These are phyloP conservation scores for Blastobotrys terrestris DNA, from an alignment of 805 yeast genomes.

Conservation along the genomic window DNA sequence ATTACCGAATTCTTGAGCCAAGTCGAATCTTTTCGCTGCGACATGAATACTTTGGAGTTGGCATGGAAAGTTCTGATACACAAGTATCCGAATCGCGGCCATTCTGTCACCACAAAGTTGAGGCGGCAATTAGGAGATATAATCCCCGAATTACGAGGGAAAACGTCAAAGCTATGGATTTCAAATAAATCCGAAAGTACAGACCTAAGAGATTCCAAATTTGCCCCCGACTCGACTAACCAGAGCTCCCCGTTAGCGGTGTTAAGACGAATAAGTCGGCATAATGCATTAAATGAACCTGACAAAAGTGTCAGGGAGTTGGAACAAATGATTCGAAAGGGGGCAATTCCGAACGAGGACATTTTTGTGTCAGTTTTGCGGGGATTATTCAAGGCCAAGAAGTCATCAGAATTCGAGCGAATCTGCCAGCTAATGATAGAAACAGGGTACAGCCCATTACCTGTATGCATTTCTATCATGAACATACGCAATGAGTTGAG, in stretches of 20 bases:
- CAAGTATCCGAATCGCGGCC: conserved; percentile 1
- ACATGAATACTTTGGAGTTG: conserved; percentile 1
- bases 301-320: conserved; percentile 8
- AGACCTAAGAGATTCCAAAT: not conserved
- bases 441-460: conserved; percentile 7
- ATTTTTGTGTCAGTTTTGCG: conserved; percentile 11
- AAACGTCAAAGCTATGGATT: conserved; percentile 1
- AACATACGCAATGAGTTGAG: not conserved
- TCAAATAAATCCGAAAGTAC: not conserved
- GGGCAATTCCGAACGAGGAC: conserved; percentile 10
- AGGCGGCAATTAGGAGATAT: not conserved
- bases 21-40: not conserved
- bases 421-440: conserved; percentile 12
- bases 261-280: conserved; percentile 1
- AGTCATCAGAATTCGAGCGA: conserved; percentile 1
- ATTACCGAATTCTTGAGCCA: not conserved
- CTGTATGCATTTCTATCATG: not conserved
- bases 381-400: conserved; percentile 8
- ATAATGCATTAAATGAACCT: conserved; percentile 1
- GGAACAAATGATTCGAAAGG: conserved; percentile 11
- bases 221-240: not conserved
- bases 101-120: not conserved
- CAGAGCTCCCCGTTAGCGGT: conserved; percentile 4
- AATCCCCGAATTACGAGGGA: not conserved
- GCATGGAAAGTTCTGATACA: not conserved